Evolutionary conservation across 1,284 basidiomycete species (phyloP).

Genomic region (Phellopilus nigrolimitatus): DNA sequence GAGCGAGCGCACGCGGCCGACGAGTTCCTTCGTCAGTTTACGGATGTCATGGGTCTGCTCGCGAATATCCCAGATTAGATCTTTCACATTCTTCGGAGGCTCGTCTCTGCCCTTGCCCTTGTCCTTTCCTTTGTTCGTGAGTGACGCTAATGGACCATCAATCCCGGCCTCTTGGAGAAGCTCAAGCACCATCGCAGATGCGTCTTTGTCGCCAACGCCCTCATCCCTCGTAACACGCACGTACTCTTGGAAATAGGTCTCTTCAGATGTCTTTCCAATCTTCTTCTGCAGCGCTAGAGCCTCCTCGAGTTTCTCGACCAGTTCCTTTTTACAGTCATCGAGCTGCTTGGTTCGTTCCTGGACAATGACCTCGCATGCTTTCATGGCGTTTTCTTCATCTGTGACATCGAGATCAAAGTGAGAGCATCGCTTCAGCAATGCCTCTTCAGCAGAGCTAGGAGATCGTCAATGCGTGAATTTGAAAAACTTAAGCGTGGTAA

Average conservation of each 20-base stretch:
- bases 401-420: slow-evolving; percentile 86
- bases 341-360: slow-evolving; percentile 76
- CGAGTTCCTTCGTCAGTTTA: slow-evolving; percentile 79
- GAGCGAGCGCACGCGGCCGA: slow-evolving; percentile 81
- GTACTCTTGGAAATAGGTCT: slow-evolving; percentile 76
- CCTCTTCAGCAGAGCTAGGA: slow-evolving; percentile 79
- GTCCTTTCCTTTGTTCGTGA: slow-evolving; percentile 26
- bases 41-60: slow-evolving; percentile 85
- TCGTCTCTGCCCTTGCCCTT: slow-evolving; percentile 47
- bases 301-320: slow-evolving; percentile 60
- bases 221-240: slow-evolving; percentile 61
- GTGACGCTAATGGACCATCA: slow-evolving; percentile 29
- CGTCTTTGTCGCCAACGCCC: slow-evolving; percentile 73
- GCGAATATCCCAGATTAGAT: slow-evolving; percentile 75
- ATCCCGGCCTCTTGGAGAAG: slow-evolving; percentile 63
- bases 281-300: slow-evolving; percentile 65
- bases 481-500: slow-evolving; percentile 1
- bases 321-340: slow-evolving; percentile 72
- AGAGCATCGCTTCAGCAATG: slow-evolving; percentile 87
- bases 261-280: slow-evolving; percentile 57
- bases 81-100: slow-evolving; percentile 51
- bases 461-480: slow-evolving; percentile 18
- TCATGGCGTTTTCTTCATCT: slow-evolving; percentile 74
- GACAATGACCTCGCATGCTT: slow-evolving; percentile 90
- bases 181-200: slow-evolving; percentile 52